These are phyloP conservation scores for Mycena kentingensis DNA, from an alignment of 768 basidiomycete species.

Conservation along the genomic window DNA sequence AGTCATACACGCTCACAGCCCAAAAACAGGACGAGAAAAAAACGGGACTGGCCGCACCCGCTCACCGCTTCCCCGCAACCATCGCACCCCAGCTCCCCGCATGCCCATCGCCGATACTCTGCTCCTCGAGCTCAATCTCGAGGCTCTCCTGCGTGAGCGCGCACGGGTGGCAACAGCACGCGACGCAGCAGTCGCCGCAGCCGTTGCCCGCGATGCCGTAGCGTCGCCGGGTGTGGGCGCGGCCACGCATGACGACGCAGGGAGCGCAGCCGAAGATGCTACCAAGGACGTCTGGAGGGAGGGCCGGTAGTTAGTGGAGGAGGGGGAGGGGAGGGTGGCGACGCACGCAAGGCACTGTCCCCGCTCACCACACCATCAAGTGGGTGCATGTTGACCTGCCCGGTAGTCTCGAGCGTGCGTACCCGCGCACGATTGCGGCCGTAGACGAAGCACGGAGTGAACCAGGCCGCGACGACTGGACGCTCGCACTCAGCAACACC, in stretches of 20 bases:
- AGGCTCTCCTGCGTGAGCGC: slow-evolving; percentile 14
- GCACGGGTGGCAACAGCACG: slow-evolving; percentile 3
- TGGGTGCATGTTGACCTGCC: not conserved
- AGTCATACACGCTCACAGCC: too few species aligned
- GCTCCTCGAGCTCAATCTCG: slow-evolving; percentile 19
- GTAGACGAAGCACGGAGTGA: not conserved
- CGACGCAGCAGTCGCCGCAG: not conserved
- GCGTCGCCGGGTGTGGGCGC: not conserved
- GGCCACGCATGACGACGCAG: not conserved
- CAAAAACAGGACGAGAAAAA: too few species aligned
- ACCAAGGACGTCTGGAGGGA: not conserved
- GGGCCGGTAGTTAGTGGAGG: not conserved
- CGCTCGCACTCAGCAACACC: not conserved
- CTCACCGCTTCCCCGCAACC: too few species aligned
- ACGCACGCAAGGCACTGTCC: not conserved
- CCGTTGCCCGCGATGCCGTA: not conserved
- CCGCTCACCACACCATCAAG: not conserved
- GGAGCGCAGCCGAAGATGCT: not conserved
- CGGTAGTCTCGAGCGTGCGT: not conserved
- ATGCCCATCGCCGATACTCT: slow-evolving; percentile 4
- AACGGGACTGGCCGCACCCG: too few species aligned
- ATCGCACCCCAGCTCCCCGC: not conserved
- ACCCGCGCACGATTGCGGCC: not conserved
- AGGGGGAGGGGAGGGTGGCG: not conserved
- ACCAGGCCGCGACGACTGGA: not conserved